Percentiles rank a stretch among this genome's conserved stretches.
These are phyloP conservation scores for Colletotrichum gigasporum DNA, from an alignment of 2,329 filamentous ascomycete genomes.

Conservation along the genomic window DNA sequence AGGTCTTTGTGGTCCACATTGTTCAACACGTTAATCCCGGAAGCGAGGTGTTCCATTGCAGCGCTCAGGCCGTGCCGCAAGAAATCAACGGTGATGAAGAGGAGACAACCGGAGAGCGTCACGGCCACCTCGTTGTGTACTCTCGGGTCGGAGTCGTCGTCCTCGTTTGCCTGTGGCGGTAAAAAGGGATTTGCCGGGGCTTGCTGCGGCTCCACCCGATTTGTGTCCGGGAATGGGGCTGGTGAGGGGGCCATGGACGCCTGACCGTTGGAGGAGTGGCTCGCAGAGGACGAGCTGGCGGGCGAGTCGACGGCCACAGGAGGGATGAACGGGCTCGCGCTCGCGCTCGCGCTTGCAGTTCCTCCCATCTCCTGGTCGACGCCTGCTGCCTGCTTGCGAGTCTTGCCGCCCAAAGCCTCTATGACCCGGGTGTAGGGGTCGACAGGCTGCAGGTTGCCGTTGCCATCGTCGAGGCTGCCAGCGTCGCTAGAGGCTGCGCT, in stretches of 20 bases:
- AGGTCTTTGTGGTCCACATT: conserved; percentile 22
- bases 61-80: conserved; percentile 41
- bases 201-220: background rate
- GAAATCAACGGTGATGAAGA: conserved; percentile 65
- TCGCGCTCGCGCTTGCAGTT: background rate
- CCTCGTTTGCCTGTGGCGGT: conserved; percentile 43
- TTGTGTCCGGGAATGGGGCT: conserved; percentile 2
- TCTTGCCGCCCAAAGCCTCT: background rate
- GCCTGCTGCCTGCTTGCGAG: background rate
- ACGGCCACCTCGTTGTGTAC: conserved; percentile 30
- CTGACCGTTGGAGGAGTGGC: background rate
- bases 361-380: background rate
- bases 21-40: conserved; percentile 20
- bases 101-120: conserved; percentile 54
- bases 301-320: background rate
- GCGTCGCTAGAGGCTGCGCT: conserved; percentile 44
- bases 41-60: conserved; percentile 23
- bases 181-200: conserved; percentile 39
- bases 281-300: conserved; percentile 13
- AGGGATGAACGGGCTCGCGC: background rate
- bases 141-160: background rate
- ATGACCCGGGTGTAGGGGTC: background rate
- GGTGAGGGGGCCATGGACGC: no score
- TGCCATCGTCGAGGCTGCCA: background rate
- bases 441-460: background rate